phyloP scores from a whole-genome alignment of 305 asterid genomes.

The Fraxinus platypoda region DNA sequence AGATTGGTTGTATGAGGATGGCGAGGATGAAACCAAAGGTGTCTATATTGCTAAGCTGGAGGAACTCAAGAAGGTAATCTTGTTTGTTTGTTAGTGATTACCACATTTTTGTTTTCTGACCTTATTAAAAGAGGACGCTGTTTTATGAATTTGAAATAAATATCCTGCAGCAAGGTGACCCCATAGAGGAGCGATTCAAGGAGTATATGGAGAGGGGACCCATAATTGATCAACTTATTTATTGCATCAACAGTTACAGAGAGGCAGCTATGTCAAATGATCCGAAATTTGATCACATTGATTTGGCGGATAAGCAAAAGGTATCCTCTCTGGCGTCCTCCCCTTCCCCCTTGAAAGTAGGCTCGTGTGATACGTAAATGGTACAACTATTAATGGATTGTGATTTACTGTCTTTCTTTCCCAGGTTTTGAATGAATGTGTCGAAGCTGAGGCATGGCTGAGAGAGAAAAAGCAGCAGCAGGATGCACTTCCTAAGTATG shows the following conservation, averaged over 20 bases:
- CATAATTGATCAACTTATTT: slow-evolving; percentile 53
- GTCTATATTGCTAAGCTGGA: slow-evolving; percentile 49
- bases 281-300: slow-evolving; percentile 87
- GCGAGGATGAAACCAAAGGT: slow-evolving; percentile 55
- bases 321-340: slow-evolving; percentile 14
- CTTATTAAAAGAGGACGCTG: not conserved
- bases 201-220: slow-evolving; percentile 75
- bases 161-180: slow-evolving; percentile 53
- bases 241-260: slow-evolving; percentile 75
- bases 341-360: not conserved
- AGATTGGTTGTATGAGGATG: slow-evolving; percentile 56
- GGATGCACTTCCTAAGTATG: slow-evolving; percentile 74
- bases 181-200: slow-evolving; percentile 65
- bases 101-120: not conserved
- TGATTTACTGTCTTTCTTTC: not conserved
- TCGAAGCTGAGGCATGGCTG: slow-evolving; percentile 81
- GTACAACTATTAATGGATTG: not conserved
- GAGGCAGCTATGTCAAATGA: slow-evolving; percentile 76
- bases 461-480: slow-evolving; percentile 81
- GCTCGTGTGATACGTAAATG: not conserved
- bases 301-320: slow-evolving; percentile 65
- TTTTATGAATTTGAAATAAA: not conserved
- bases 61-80: slow-evolving; percentile 47
- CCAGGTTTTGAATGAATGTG: slow-evolving; percentile 74
- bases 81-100: not conserved